Base-by-base conservation (phyloP, 805 yeast species). In the Candida insectalens region DNA sequence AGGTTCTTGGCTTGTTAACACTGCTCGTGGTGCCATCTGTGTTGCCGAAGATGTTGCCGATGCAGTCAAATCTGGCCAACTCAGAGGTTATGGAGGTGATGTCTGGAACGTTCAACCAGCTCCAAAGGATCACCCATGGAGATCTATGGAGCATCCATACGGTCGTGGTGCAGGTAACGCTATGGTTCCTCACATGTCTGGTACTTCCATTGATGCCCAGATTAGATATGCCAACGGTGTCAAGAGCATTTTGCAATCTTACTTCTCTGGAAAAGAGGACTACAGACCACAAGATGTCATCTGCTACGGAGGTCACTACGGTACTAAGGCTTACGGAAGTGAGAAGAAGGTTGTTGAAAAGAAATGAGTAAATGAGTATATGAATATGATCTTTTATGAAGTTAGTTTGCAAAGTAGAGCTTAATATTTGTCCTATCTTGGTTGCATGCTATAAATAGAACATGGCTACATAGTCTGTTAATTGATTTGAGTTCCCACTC, bases 31-130 rank as follows among this genome's bases (percentile, higher is more conserved):
- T 15, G 81, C 89, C 3, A 74, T 87, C 29, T 71, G 79, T 44
- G 82, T 81, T 51, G 88, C 81, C 53, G 37, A 49, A 3, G 77
- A 77, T 4, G 53, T 82, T 36, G 64, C 71, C 6, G 62, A 63
- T 16, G 71, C 71, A 5, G 59, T 82, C 43, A 68, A 74, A 46
- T 51, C 61, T 4, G 88, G 88, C n/a, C 74, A 78, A 45, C 64
- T 82, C 18, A 71, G 75, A 29, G 59, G 79, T 4, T 79, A 73
- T 37, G 94, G 87, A 13, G 51, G 81, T 12, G 94, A 82, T 48
- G 94, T 82, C 34, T 81, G 89, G 85, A 69, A 50, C 63, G 79
- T 78, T n/a, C 94, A 82, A 58, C 94, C 94, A 28, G 83, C 89
- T 19, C 85, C 87, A 42, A 60, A 63, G 35, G 68, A 67, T 54